Conservation (phyloP, 2,329 filamentous ascomycete genomes). For the Alternaria sp. region DNA sequence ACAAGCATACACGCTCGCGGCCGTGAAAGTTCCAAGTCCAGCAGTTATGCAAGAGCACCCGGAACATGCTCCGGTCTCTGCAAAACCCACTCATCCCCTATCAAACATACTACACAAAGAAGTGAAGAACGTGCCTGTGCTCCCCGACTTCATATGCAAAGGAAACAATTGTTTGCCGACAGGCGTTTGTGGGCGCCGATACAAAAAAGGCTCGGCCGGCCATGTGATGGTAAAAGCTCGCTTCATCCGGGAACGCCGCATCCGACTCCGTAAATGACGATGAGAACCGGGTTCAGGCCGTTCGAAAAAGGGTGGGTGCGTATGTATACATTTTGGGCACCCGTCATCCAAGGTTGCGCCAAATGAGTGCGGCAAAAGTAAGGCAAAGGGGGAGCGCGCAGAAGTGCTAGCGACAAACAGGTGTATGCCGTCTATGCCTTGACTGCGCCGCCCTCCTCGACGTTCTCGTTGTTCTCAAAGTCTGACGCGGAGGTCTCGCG, state of each 20-base stretch:
- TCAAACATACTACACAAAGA: conserved; percentile 25
- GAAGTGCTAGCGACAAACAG: not conserved
- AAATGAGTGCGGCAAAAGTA: conserved; percentile 3
- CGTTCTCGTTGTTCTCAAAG: conserved; percentile 51
- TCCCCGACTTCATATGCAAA: not conserved
- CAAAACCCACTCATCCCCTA: not conserved
- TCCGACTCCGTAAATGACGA: conserved; percentile 14
- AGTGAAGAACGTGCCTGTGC: conserved; percentile 17
- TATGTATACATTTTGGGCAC: conserved; percentile 26
- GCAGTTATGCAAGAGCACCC: not conserved
- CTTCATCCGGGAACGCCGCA: conserved; percentile 22
- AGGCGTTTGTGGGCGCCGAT: conserved; percentile 5
- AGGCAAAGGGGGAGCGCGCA: not conserved
- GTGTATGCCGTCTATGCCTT: conserved; percentile 23
- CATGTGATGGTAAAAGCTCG: conserved; percentile 3
- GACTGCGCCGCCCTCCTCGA: conserved; percentile 18
- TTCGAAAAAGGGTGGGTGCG: conserved; percentile 11
- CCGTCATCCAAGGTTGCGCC: conserved; percentile 8
- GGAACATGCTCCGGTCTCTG: conserved; percentile 2
- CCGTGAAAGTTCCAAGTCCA: conserved; percentile 2
- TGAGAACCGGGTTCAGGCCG: conserved; percentile 14
- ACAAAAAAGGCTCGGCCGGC: not conserved
- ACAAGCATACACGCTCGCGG: conserved; percentile 10
- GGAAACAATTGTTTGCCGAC: conserved; percentile 2
- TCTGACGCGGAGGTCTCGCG: conserved; percentile 77